Evolutionary conservation across 176 grass and related monocot genomes (phyloP).

Genomic region (Areca catechu): DNA sequence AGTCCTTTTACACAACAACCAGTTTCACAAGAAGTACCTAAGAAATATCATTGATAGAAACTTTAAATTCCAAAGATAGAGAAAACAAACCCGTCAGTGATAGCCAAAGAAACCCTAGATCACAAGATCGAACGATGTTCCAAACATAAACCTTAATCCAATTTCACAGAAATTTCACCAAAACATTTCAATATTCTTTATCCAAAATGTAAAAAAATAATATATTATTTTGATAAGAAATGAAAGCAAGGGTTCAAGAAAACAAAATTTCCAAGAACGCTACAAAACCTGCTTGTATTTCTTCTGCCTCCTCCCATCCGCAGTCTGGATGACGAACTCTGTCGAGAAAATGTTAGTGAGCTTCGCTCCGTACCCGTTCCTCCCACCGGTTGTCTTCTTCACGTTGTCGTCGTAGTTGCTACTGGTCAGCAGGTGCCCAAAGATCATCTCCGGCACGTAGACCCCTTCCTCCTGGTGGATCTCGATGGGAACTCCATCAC

Average conservation of each 20-base stretch:
- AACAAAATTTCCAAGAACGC: not conserved
- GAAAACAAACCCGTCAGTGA: no score
- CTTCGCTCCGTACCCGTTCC: slow-evolving; percentile 92
- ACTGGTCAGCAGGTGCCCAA: slow-evolving; percentile 91
- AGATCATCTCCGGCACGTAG: slow-evolving; percentile 94
- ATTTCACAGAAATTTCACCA: no score
- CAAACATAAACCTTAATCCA: no score
- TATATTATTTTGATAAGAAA: no score
- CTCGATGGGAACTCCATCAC: slow-evolving; percentile 80
- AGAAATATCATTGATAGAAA: no score
- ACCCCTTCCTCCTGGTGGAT: slow-evolving; percentile 77
- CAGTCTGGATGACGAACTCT: slow-evolving; percentile 85
- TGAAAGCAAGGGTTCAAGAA: not conserved
- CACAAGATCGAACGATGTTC: no score
- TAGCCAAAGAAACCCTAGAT: no score
- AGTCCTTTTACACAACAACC: no score
- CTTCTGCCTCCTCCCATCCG: slow-evolving; percentile 52
- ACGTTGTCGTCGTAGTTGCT: slow-evolving; percentile 87
- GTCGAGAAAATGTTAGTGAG: slow-evolving; percentile 96
- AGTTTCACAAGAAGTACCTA: no score
- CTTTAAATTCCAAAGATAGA: no score
- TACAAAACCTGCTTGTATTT: slow-evolving; percentile 68
- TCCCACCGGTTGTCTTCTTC: slow-evolving; percentile 88
- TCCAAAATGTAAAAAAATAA: no score
- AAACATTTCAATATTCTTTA: no score